Percentiles rank a stretch among this genome's conserved stretches.
phyloP scores from a whole-genome alignment of 2,329 filamentous ascomycete species.

The Alternaria novae-zelandiae region DNA sequence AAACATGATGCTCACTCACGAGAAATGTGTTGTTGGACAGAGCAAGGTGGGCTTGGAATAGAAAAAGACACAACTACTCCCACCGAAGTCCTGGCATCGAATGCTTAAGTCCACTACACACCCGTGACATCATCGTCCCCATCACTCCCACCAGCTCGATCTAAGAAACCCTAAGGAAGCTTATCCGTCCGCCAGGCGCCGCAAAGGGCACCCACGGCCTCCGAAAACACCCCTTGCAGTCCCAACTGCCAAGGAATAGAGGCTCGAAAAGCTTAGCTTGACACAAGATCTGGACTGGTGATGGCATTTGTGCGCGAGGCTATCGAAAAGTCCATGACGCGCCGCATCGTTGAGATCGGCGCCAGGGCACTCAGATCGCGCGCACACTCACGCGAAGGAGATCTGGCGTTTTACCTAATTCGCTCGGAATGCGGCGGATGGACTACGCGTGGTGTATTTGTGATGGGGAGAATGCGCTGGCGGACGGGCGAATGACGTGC shows the following conservation, averaged over 20 bases:
- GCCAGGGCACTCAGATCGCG: slow-evolving; percentile 7
- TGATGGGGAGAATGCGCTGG: neutral
- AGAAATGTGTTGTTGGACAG: neutral
- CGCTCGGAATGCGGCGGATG: neutral
- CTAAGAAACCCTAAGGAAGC: neutral
- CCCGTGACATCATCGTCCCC: slow-evolving; percentile 12
- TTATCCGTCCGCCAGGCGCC: neutral
- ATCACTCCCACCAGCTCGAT: neutral
- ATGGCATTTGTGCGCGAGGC: neutral
- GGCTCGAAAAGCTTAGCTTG: slow-evolving; percentile 9
- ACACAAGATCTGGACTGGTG: neutral
- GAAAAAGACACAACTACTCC: neutral
- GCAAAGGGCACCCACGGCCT: neutral
- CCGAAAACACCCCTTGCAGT: neutral
- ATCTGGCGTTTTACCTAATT: neutral
- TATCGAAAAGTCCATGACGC: slow-evolving; percentile 16
- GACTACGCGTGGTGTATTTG: neutral
- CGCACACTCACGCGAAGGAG: slow-evolving; percentile 1
- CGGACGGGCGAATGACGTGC: neutral
- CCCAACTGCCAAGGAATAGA: neutral
- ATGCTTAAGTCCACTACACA: slow-evolving; percentile 3
- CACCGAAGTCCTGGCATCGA: neutral
- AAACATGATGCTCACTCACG: slow-evolving; percentile 11
- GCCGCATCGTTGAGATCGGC: slow-evolving; percentile 8
- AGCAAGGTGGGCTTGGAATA: neutral